Evolutionary conservation across 345 rosid species (phyloP).

Genomic region (Eucalyptus regnans): DNA sequence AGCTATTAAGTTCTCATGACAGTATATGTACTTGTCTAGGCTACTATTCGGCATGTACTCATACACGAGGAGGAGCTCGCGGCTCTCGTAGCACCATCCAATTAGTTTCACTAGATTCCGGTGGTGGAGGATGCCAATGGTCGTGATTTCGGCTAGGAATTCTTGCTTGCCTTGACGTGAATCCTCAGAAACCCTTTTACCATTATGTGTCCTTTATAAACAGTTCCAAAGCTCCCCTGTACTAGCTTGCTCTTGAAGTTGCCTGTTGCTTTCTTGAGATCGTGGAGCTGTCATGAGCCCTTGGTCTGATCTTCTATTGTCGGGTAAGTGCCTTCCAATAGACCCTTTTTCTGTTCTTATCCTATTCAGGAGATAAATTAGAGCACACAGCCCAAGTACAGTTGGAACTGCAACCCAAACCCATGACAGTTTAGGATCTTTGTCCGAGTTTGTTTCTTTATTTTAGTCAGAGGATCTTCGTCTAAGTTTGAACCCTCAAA

Average conservation of each 20-base stretch:
- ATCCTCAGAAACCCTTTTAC: conserved; percentile 45
- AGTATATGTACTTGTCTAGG: conserved; percentile 46
- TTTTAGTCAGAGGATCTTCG: neutral
- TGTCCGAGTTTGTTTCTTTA: no score
- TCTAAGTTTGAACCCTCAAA: conserved; percentile 22
- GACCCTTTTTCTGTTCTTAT: conserved; percentile 8
- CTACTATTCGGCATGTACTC: conserved; percentile 68
- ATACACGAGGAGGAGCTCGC: conserved; percentile 49
- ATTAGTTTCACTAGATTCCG: conserved; percentile 57
- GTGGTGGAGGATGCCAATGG: conserved; percentile 62
- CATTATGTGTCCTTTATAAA: conserved; percentile 43
- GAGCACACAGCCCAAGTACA: neutral
- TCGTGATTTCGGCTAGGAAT: conserved; percentile 69
- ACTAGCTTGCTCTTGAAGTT: conserved; percentile 58
- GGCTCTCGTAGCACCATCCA: conserved; percentile 68
- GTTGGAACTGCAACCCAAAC: conserved; percentile 12
- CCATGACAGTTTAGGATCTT: neutral
- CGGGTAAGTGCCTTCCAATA: conserved; percentile 15
- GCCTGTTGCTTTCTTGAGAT: conserved; percentile 45
- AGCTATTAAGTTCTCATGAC: neutral
- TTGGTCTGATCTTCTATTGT: conserved; percentile 40
- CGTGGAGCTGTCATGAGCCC: conserved; percentile 34
- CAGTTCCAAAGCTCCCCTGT: conserved; percentile 75
- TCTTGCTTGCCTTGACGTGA: conserved; percentile 71
- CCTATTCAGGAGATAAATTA: conserved; percentile 3